Evolutionary conservation across 1,139 yeast genomes (phyloP).

Genomic region (Yamadazyma dushanensis): DNA sequence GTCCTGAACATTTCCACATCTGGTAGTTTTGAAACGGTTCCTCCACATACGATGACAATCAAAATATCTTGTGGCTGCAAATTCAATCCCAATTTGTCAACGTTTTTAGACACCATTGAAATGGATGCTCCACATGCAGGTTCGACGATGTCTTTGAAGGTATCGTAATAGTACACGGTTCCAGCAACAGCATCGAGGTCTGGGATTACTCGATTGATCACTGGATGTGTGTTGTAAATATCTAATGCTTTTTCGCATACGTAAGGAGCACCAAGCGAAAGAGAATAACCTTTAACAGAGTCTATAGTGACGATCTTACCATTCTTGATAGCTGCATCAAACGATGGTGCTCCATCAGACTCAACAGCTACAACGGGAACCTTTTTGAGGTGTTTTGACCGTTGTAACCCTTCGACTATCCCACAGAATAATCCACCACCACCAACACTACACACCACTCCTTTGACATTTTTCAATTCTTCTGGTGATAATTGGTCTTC

Average conservation of each 20-base stretch:
- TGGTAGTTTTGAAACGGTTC: constrained; percentile 41
- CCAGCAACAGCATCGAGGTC: constrained; percentile 59
- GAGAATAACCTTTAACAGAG: constrained; percentile 55
- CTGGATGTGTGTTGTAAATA: constrained; percentile 21
- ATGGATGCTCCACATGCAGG: constrained; percentile 80
- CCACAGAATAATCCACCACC: constrained; percentile 78
- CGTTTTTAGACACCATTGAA: constrained; percentile 46
- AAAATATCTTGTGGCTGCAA: constrained; percentile 49
- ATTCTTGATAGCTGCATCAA: constrained; percentile 48
- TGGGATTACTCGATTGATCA: constrained; percentile 34
- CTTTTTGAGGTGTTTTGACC: constrained; percentile 21
- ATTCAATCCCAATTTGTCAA: constrained; percentile 32
- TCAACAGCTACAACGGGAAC: constrained; percentile 58
- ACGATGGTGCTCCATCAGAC: constrained; percentile 60
- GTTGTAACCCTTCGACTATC: constrained; percentile 52
- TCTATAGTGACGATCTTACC: constrained; percentile 45
- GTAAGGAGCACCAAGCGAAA: constrained; percentile 60
- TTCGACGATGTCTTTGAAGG: constrained; percentile 54
- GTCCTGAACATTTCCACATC: constrained; percentile 16
- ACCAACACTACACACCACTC: constrained; percentile 67
- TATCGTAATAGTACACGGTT: constrained; percentile 48
- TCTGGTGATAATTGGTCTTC: constrained; percentile 34
- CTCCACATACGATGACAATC: constrained; percentile 67
- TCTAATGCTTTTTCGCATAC: constrained; percentile 49
- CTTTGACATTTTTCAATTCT: constrained; percentile 43